Percentiles rank a stretch among this genome's conserved stretches.
Evolutionary conservation across 1,284 basidiomycete species (phyloP).

Genomic region (Apiotrichum sp.): DNA sequence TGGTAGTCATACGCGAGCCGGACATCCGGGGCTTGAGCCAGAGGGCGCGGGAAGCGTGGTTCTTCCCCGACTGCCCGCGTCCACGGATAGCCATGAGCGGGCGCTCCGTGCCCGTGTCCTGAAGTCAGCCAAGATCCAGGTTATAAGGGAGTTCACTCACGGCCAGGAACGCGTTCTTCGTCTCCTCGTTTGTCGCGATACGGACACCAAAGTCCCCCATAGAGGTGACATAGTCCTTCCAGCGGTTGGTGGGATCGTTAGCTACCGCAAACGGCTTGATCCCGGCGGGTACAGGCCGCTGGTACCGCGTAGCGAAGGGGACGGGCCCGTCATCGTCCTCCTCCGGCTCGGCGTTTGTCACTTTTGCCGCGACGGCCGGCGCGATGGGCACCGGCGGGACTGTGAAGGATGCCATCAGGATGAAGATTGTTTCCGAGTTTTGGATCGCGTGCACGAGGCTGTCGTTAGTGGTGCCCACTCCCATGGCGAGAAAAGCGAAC

Average conservation of each 20-base stretch:
- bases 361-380: neutral
- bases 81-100: conserved; percentile 58
- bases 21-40: conserved; percentile 68
- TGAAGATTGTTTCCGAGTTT: conserved; percentile 68
- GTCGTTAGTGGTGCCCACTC: conserved; percentile 44
- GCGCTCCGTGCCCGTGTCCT: conserved; percentile 51
- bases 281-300: conserved; percentile 29
- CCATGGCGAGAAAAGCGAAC: neutral
- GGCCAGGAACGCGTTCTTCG: conserved; percentile 34
- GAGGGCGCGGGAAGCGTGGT: conserved; percentile 55
- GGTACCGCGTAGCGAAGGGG: conserved; percentile 14
- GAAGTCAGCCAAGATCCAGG: neutral
- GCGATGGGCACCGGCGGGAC: conserved; percentile 59
- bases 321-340: neutral
- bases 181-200: conserved; percentile 49
- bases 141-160: neutral
- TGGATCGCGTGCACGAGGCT: conserved; percentile 72
- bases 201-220: conserved; percentile 43
- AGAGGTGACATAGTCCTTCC: conserved; percentile 45
- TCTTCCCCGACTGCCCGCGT: conserved; percentile 8
- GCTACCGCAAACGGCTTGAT: conserved; percentile 56
- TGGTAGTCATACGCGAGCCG: conserved; percentile 54
- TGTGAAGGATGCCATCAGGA: conserved; percentile 63
- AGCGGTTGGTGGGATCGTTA: neutral
- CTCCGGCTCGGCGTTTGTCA: neutral